Conservation (phyloP, 2,329 filamentous ascomycete species). For the Nemania bipapillata region DNA sequence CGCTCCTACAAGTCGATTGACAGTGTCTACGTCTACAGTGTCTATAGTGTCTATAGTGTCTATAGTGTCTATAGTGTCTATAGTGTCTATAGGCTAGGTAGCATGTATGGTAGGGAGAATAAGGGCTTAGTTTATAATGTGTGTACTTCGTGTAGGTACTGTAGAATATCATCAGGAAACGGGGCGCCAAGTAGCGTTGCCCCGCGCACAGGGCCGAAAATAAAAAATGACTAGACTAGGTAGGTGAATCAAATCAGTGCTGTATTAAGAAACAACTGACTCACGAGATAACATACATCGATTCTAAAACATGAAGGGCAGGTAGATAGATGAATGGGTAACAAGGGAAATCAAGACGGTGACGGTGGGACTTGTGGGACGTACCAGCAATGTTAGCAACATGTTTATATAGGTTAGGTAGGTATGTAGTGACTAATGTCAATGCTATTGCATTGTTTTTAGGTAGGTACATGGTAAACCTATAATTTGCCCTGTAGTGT, state of each 20-base stretch:
- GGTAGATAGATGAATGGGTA: neutral
- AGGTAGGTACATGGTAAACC: too few relatives aligned
- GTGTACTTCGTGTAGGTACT: too few relatives aligned
- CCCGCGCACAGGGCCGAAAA: slow-evolving; percentile 8
- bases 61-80: too few relatives aligned
- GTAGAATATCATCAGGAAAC: slow-evolving; percentile 1
- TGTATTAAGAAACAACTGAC: neutral
- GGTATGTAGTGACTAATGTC: too few relatives aligned
- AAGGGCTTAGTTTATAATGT: too few relatives aligned
- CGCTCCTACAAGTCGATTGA: neutral
- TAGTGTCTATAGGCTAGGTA: neutral
- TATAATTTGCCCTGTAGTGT: neutral
- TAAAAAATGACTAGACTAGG: neutral
- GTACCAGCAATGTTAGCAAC: too few relatives aligned
- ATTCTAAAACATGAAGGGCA: neutral
- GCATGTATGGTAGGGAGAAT: too few relatives aligned
- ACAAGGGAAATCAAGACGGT: neutral
- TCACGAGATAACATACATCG: neutral
- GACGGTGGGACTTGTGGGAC: neutral
- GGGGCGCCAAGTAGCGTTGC: slow-evolving; percentile 13
- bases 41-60: too few relatives aligned
- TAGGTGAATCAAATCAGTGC: neutral
- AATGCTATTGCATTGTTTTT: too few relatives aligned
- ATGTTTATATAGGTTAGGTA: too few relatives aligned
- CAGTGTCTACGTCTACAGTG: neutral